A percentile compares a stretch with the other conserved stretches of the same genome.
These are phyloP conservation scores for Rehmannia glutinosa DNA, from an alignment of 257 asterid genomes.

Conservation along the genomic window DNA sequence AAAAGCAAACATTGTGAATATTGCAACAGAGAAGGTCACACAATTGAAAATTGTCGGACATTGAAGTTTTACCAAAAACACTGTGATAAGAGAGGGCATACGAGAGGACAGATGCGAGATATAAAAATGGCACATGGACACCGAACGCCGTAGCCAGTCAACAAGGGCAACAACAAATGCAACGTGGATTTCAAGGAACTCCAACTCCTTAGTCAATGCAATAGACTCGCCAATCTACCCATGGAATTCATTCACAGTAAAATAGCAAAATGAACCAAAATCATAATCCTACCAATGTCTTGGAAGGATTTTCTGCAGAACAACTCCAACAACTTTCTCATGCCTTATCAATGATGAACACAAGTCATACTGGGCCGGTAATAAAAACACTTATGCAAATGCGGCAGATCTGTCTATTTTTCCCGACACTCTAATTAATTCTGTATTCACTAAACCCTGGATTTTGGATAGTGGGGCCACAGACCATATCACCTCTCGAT, in stretches of 20 bases:
- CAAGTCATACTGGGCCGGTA: neutral
- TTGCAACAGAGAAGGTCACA: neutral
- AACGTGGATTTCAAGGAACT: neutral
- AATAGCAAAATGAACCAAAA: no score
- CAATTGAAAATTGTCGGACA: neutral
- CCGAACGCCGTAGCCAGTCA: neutral
- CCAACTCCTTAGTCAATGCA: neutral
- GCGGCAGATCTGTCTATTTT: neutral
- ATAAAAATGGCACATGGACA: neutral
- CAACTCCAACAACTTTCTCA: neutral
- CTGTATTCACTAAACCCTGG: neutral
- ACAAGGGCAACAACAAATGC: neutral
- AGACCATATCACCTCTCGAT: conserved; percentile 4
- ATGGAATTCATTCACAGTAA: neutral
- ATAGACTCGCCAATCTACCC: neutral
- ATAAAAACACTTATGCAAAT: neutral
- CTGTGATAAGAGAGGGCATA: neutral
- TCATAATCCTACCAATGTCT: no score
- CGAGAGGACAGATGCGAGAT: neutral
- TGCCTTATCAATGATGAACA: neutral
- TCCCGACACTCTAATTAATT: neutral
- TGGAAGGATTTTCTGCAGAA: neutral
- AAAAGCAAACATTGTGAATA: no score
- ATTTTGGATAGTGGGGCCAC: conserved; percentile 3
- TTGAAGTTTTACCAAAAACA: neutral